Conservation (phyloP, 1,139 yeast species). For the Spencermartinsiella ligniputridi region DNA sequence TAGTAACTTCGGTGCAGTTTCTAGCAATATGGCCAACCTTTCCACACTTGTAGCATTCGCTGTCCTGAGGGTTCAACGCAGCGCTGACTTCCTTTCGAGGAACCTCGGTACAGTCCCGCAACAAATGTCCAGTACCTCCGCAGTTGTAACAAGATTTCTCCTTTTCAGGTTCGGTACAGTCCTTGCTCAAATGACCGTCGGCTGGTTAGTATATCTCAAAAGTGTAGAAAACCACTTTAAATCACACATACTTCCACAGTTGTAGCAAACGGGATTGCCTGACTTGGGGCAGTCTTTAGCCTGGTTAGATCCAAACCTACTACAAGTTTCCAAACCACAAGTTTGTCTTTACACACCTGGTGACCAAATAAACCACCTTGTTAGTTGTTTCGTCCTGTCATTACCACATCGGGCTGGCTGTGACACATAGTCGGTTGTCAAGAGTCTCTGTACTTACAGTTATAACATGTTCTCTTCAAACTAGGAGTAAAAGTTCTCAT, state of each 20-base stretch:
- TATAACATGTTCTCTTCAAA: conserved; percentile 28
- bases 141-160: conserved; percentile 70
- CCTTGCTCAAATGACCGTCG: conserved; percentile 74
- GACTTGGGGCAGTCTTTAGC: conserved; percentile 35
- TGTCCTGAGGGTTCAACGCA: conserved; percentile 4
- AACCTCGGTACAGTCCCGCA: conserved; percentile 45
- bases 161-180: conserved; percentile 48
- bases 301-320: conserved; percentile 19
- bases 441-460: conserved; percentile 20
- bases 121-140: conserved; percentile 80
- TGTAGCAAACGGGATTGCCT: conserved; percentile 36
- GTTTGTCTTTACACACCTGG: conserved; percentile 21
- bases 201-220: background rate
- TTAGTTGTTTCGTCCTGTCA: conserved; percentile 7
- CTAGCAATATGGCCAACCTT: conserved; percentile 91
- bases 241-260: conserved; percentile 25
- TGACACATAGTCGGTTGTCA: background rate
- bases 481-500: conserved; percentile 17
- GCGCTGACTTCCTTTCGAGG: conserved; percentile 13
- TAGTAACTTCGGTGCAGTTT: conserved; percentile 48
- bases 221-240: background rate
- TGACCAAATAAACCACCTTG: conserved; percentile 34
- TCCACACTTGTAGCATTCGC: conserved; percentile 89
- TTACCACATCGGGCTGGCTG: background rate
- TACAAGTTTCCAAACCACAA: background rate